A percentile compares a stretch with the other conserved stretches of the same genome.
Conservation (phyloP, 2,329 filamentous ascomycete species). For the Claviceps sorghi region DNA sequence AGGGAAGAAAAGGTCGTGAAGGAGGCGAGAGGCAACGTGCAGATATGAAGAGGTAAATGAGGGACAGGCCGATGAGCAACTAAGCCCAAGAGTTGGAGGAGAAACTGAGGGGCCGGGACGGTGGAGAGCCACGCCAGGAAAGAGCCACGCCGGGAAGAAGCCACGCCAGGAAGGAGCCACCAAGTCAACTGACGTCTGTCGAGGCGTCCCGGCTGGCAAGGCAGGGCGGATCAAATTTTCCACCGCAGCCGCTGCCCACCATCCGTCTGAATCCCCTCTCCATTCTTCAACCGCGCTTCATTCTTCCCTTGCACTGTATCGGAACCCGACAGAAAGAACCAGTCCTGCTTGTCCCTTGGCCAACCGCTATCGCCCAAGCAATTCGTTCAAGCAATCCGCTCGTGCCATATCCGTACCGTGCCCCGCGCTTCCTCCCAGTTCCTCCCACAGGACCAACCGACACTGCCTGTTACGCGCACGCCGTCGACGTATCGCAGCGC, state of each 20-base stretch:
- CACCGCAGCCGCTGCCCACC: not conserved
- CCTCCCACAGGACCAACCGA: not conserved
- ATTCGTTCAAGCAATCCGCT: too few species aligned
- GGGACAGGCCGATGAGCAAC: too few species aligned
- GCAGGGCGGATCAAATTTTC: not conserved
- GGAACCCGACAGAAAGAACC: not conserved
- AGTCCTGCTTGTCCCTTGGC: not conserved
- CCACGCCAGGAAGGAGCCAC: not conserved
- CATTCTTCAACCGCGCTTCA: not conserved
- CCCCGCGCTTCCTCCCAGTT: not conserved
- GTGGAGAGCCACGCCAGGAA: not conserved
- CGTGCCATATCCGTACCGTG: too few species aligned
- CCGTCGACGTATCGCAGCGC: not conserved
- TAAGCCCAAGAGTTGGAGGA: too few species aligned
- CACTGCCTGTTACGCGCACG: not conserved
- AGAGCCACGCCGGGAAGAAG: not conserved
- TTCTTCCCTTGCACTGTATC: not conserved
- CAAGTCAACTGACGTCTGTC: too few species aligned
- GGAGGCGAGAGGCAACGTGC: too few species aligned
- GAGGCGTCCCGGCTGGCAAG: too few species aligned
- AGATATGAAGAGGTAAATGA: not conserved
- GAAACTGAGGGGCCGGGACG: not conserved
- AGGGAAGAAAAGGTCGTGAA: too few species aligned
- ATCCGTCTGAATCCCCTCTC: not conserved
- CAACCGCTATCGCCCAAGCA: not conserved